Conservation (phyloP, 2,329 filamentous ascomycete species). For the Helotiales sp. region DNA sequence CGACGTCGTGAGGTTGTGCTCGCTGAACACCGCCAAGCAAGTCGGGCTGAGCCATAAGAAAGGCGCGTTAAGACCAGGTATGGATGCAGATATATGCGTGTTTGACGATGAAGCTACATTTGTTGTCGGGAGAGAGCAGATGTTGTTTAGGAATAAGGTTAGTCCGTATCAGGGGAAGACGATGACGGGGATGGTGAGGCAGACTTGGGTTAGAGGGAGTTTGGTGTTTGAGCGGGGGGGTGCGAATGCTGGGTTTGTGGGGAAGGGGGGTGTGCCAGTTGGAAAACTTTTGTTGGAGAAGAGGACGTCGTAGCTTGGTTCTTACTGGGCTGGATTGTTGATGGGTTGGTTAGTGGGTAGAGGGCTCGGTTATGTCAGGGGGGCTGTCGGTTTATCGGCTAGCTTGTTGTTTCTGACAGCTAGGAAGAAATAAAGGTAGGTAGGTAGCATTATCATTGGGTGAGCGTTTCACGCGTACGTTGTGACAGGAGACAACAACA, state of each 20-base stretch:
- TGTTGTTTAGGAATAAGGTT: constrained; percentile 66
- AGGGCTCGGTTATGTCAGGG: background rate
- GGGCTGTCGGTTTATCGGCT: background rate
- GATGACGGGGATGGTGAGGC: constrained; percentile 55
- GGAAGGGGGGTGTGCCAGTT: constrained; percentile 45
- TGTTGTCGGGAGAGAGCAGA: constrained; percentile 73
- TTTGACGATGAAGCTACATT: constrained; percentile 87
- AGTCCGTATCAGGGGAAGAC: constrained; percentile 61
- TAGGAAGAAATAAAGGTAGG: background rate
- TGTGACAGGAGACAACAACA: background rate
- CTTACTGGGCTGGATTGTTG: too few species aligned
- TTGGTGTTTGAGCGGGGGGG: constrained; percentile 41
- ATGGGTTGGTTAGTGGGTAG: background rate
- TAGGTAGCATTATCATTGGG: background rate
- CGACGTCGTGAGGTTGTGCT: constrained; percentile 86
- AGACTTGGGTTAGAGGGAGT: constrained; percentile 43
- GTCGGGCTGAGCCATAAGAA: constrained; percentile 83
- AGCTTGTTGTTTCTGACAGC: background rate
- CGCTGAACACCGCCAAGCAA: constrained; percentile 83
- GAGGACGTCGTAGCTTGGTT: constrained; percentile 35
- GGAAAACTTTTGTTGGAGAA: constrained; percentile 57
- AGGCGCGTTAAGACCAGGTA: constrained; percentile 78
- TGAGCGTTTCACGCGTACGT: background rate
- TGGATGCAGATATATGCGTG: constrained; percentile 89
- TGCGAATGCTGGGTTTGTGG: constrained; percentile 53